Evolutionary conservation across 164 flowering plant genomes (phyloP), one percentile per base, ranked within the genome.

Genomic region (Chimonanthus praecox): DNA sequence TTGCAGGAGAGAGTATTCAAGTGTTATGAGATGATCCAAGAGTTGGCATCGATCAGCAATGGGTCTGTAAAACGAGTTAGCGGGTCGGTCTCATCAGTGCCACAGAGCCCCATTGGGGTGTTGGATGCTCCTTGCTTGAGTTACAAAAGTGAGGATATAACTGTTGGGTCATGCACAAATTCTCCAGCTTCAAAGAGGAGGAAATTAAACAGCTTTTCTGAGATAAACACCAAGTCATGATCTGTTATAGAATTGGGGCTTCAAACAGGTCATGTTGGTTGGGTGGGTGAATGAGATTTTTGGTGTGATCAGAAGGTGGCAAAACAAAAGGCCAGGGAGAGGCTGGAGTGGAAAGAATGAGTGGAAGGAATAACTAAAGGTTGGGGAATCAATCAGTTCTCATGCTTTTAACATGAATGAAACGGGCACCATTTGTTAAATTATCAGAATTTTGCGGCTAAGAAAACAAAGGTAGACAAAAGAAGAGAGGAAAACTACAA

Each of bases 71-170:
- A 73, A 74, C 61, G 72, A 51, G 61, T 75, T 16, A 69, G 62
- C 69, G 78, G 50, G 46, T 72, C 83, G 67, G 67, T 76, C 61
- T 72, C 78, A 68, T 83, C 82, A 0, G 88, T 86, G 70, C 93
- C 97, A 21, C 89, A 84, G 49, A 92, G 96, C 78, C 99, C 99
- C 49, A 87, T 83, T 70, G 98, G 99, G 77, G 98, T 95, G 76
- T 73, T 94, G 78, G 99, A 92, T 77, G 97, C 88, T 45, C 86
- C 97, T 70, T 91, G 92, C 77, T 84, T 89, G 82, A 91, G 96
- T 87, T 91, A 86, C 72, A 90, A 83, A 82, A 94, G 87, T 77
- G 89, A 89, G 82, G 92, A 91, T 49, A 75, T 78, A 76, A 76
- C 85, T 67, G 83, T 77, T 80, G 89, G 84, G 79, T 87, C 92